Conservation (phyloP, 2,329 filamentous ascomycete species). For the Mycosphaerella arachidis region DNA sequence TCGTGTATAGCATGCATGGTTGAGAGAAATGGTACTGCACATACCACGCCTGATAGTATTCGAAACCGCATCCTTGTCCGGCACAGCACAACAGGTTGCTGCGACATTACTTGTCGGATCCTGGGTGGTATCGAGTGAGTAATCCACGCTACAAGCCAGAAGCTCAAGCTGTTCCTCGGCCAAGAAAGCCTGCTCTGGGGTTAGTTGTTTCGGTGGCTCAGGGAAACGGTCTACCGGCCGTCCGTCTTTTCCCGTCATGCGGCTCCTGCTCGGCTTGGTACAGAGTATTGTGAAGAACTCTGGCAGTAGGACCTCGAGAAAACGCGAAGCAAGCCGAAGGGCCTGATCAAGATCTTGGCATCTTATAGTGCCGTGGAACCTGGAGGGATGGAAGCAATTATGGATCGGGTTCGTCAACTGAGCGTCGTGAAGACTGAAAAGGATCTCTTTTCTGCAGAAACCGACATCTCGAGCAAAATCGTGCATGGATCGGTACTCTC, state of each 20-base stretch:
- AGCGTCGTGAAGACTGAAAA: neutral
- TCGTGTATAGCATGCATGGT: neutral
- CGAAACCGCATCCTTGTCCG: neutral
- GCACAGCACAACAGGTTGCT: neutral
- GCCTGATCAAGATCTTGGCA: neutral
- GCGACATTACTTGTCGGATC: neutral
- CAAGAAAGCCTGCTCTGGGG: neutral
- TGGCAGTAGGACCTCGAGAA: neutral
- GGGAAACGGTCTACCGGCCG: neutral
- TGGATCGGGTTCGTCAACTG: neutral
- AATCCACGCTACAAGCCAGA: neutral
- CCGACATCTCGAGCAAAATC: neutral
- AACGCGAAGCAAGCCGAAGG: neutral
- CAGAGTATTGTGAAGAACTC: neutral
- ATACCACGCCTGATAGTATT: neutral
- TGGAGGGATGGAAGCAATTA: neutral
- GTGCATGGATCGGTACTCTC: neutral
- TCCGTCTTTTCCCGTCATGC: neutral
- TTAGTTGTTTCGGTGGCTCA: neutral
- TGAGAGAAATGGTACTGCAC: neutral
- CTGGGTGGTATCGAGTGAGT: neutral
- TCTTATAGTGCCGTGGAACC: neutral
- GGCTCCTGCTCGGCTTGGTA: neutral
- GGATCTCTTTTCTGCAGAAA: neutral
- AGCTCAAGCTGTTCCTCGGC: neutral